Evolutionary conservation across 805 yeast species (phyloP), one percentile per base, ranked within the genome.

Genomic region (Suhomyces faveliae): DNA sequence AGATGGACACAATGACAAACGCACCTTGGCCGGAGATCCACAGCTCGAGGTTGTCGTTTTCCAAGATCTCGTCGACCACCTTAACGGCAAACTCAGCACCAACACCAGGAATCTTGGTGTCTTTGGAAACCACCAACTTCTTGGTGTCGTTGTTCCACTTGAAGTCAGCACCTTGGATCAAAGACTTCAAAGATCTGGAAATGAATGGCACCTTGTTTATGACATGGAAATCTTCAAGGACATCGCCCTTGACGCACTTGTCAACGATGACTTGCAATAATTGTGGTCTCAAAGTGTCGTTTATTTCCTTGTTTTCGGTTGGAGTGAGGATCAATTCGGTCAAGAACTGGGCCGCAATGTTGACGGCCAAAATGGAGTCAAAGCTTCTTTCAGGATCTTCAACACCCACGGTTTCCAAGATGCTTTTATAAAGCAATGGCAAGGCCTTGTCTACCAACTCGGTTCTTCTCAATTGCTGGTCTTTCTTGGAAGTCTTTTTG

Each of bases 101-200:
- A 13, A 65, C 62, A 71, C 66, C 46, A 68, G 83, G 62, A 71
- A 74, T 51, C 66, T 69, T 43, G 58, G 49, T 48, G 10, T 70
- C 75, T 48, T 74, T 74, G 5, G 55, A 48, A 59, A 76, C 42
- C 76, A 69, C 59, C 67, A 76, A 66, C 76, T 81, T 56, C 74
- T 80, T 67, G 35, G 62, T 40, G 24, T 64, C 74, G 48, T 56
- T 62, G 56, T 83, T 81, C 60, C 76, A 79, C 60, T 84, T 83
- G 86, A 89, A 89, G 61, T 83, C 88, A 58, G 91, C 91, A 51
- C 91, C 92, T 67, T 87, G 95, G 54, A 89, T 85, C 58, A 89
- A 71, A 0, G 89, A 72, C 64, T 88, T 85, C 53, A 89, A 68
- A 44, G 86, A 72, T 72, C 97, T 81, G 2, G 89, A 76, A 22